Evolutionary conservation across 176 grass and related monocot genomes (phyloP).

Genomic region (Oryza brachyantha): DNA sequence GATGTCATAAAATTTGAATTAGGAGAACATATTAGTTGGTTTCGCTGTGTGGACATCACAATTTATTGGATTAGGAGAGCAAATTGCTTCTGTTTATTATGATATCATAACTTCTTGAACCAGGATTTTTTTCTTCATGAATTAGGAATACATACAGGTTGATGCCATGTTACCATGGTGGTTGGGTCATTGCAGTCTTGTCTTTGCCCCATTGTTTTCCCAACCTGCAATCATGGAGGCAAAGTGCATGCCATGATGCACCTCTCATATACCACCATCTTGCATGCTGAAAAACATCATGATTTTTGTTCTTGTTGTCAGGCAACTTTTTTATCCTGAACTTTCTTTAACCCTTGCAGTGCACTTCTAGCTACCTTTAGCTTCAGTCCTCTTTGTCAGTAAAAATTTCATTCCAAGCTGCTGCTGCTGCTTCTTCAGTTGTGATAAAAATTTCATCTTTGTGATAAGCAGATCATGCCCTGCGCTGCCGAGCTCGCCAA

Average conservation of each 20-base stretch:
- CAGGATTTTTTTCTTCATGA: neutral
- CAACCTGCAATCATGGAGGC: conserved; percentile 41
- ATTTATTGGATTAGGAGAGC: neutral
- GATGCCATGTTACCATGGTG: conserved; percentile 19
- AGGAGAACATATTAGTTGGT: neutral
- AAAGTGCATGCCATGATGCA: conserved; percentile 22
- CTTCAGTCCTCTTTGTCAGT: conserved; percentile 1
- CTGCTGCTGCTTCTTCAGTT: neutral
- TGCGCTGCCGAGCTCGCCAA: conserved; percentile 32
- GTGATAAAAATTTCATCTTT: conserved; percentile 20
- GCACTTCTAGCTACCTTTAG: neutral
- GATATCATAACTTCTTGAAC: neutral
- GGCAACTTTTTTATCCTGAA: conserved; percentile 16
- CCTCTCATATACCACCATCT: neutral
- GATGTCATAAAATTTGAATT: neutral
- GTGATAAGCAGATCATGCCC: conserved; percentile 58
- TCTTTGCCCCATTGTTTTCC: conserved; percentile 8
- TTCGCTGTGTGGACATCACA: neutral
- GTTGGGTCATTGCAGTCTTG: conserved; percentile 19
- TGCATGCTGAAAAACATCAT: conserved; percentile 30
- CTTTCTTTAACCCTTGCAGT: conserved; percentile 15
- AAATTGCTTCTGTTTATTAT: neutral
- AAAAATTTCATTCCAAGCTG: too few species aligned
- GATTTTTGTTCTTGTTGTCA: conserved; percentile 33
- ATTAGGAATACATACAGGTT: neutral